Evolutionary conservation across 805 yeast species (phyloP).

Genomic region (Starmerella geochares): DNA sequence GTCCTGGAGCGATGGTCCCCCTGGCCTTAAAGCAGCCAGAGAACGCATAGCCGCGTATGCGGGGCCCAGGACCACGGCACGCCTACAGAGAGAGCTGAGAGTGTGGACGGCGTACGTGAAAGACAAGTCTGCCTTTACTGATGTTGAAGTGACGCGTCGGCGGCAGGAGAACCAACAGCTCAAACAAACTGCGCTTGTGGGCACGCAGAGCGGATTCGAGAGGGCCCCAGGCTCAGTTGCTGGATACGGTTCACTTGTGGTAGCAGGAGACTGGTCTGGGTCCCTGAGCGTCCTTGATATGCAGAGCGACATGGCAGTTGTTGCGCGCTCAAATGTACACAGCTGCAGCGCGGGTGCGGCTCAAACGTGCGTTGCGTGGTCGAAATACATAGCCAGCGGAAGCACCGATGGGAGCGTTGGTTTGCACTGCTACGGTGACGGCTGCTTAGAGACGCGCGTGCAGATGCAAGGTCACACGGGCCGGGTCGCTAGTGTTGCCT

Average conservation of each 20-base stretch:
- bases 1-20: not conserved
- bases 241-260: conserved; percentile 32
- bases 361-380: not conserved
- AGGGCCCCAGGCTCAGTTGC: conserved; percentile 42
- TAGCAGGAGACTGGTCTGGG: conserved; percentile 83
- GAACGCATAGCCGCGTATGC: not conserved
- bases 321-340: not conserved
- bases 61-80: not conserved
- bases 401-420: conserved; percentile 1
- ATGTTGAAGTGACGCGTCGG: not conserved
- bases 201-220: conserved; percentile 60
- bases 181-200: conserved; percentile 38
- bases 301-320: not conserved
- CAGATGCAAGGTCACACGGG: not conserved
- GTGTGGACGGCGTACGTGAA: not conserved
- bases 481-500: conserved; percentile 42
- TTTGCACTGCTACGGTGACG: not conserved
- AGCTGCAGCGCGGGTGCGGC: conserved; percentile 35
- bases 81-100: not conserved
- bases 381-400: conserved; percentile 2
- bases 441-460: not conserved
- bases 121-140: not conserved
- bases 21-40: not conserved
- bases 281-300: conserved; percentile 37
- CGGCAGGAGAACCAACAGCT: conserved; percentile 18